phyloP scores from a whole-genome alignment of 2,329 filamentous ascomycete genomes.

The Metarhizium sp. region DNA sequence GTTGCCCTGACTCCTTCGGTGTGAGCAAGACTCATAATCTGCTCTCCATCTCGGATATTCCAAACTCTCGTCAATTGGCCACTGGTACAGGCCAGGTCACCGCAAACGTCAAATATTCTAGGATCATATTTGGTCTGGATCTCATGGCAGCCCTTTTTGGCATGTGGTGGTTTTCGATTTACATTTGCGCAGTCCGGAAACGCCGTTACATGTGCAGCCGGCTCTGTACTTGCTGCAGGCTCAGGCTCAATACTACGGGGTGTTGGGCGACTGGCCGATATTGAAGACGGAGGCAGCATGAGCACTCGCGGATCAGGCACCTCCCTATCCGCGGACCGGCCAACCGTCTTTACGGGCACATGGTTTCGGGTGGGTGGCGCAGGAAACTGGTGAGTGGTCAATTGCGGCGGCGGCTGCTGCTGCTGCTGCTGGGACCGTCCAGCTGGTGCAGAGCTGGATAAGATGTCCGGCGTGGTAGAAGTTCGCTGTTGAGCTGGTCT shows the following conservation, averaged over 20 bases:
- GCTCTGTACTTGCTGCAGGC: constrained; percentile 25
- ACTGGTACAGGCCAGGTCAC: constrained; percentile 76
- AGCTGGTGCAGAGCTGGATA: constrained; percentile 14
- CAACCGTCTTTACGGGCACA: constrained; percentile 24
- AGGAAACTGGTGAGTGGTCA: constrained; percentile 19
- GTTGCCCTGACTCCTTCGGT: constrained; percentile 78
- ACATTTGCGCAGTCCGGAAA: constrained; percentile 80
- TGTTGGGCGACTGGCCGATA: constrained; percentile 3
- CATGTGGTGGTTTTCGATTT: constrained; percentile 73
- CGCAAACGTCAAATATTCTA: constrained; percentile 77
- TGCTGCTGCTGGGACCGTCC: constrained; percentile 18
- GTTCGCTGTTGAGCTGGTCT: constrained; percentile 24
- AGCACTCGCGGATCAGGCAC: background rate
- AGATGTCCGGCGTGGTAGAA: constrained; percentile 10
- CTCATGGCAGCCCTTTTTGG: constrained; percentile 62
- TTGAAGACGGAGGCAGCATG: constrained; percentile 9
- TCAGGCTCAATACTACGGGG: constrained; percentile 7
- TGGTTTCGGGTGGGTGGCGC: constrained; percentile 20
- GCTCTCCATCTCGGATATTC: constrained; percentile 74
- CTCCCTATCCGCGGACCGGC: constrained; percentile 21
- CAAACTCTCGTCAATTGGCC: constrained; percentile 83
- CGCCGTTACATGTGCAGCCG: constrained; percentile 44
- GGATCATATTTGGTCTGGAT: constrained; percentile 83
- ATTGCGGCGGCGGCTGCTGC: constrained; percentile 13
- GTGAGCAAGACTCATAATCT: constrained; percentile 71